These are phyloP conservation scores for Neurospora hispaniola DNA, from an alignment of 495 filamentous ascomycete species.

Conservation along the genomic window DNA sequence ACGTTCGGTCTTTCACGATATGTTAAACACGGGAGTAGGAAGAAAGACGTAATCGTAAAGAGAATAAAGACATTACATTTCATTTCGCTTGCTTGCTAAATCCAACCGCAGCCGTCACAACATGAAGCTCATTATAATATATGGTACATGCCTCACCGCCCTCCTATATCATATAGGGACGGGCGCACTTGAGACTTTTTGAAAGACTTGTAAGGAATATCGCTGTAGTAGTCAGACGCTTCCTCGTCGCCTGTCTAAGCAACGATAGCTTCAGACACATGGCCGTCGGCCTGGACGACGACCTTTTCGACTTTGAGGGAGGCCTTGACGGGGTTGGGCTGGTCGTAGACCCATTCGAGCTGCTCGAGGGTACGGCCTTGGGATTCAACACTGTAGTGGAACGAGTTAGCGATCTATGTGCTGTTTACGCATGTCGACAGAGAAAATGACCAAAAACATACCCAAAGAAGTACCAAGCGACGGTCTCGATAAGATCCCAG, in stretches of 20 bases:
- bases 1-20: no score
- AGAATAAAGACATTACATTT: background rate
- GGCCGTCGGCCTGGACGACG: slow-evolving; percentile 40
- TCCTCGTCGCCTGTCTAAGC: slow-evolving; percentile 2
- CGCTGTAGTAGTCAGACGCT: background rate
- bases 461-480: slow-evolving; percentile 39
- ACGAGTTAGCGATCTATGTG: slow-evolving; percentile 9
- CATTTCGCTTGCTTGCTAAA: background rate
- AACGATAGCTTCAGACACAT: slow-evolving; percentile 41
- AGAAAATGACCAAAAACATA: slow-evolving; percentile 18
- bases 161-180: background rate
- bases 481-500: slow-evolving; percentile 34
- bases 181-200: background rate
- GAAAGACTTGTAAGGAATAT: background rate
- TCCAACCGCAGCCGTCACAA: background rate
- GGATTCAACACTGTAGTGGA: slow-evolving; percentile 30
- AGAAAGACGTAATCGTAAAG: background rate
- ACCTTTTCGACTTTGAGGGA: slow-evolving; percentile 44
- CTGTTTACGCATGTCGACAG: background rate
- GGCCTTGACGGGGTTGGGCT: slow-evolving; percentile 39
- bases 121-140: background rate
- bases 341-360: slow-evolving; percentile 41
- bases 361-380: slow-evolving; percentile 42
- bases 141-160: background rate
- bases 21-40: background rate